Evolutionary conservation across 352 stramenopile species (phyloP).

Genomic region (Globisporangium yorkense): DNA sequence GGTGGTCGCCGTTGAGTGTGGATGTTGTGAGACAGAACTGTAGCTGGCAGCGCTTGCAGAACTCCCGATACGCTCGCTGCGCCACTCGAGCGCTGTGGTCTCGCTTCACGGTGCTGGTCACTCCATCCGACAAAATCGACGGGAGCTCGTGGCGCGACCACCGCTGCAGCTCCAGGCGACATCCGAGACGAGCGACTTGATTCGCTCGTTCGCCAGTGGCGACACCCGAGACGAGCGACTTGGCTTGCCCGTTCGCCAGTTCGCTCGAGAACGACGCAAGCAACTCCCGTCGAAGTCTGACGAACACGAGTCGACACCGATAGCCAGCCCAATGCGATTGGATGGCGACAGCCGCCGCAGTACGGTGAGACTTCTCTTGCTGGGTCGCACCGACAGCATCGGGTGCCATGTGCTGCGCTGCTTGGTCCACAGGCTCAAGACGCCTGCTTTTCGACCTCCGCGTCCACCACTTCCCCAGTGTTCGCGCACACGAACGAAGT

Average conservation of each 20-base stretch:
- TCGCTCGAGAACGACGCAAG: background rate
- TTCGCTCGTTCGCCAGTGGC: background rate
- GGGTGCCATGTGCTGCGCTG: too few species aligned
- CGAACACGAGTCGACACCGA: constrained; percentile 8
- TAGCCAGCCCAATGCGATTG: constrained; percentile 8
- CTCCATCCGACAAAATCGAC: constrained; percentile 25
- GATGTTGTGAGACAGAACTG: constrained; percentile 13
- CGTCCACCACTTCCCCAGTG: too few species aligned
- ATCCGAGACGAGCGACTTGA: constrained; percentile 6
- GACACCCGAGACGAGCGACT: constrained; percentile 5
- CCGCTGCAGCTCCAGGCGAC: constrained; percentile 17
- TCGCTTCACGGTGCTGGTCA: constrained; percentile 20
- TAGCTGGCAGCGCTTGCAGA: constrained; percentile 14
- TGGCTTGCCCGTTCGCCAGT: background rate
- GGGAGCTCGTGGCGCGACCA: constrained; percentile 35
- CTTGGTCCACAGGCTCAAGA: too few species aligned
- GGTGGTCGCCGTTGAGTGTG: background rate
- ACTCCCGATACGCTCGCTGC: constrained; percentile 22
- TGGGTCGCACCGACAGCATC: too few species aligned
- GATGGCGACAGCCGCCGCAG: constrained; percentile 9
- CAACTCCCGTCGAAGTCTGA: background rate
- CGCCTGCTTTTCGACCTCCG: too few species aligned
- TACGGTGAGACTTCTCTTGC: background rate
- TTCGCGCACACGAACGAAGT: too few species aligned
- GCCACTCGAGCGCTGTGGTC: constrained; percentile 21